Evolutionary conservation across 2,329 filamentous ascomycete genomes (phyloP).

Genomic region (Falciphora oryzae): DNA sequence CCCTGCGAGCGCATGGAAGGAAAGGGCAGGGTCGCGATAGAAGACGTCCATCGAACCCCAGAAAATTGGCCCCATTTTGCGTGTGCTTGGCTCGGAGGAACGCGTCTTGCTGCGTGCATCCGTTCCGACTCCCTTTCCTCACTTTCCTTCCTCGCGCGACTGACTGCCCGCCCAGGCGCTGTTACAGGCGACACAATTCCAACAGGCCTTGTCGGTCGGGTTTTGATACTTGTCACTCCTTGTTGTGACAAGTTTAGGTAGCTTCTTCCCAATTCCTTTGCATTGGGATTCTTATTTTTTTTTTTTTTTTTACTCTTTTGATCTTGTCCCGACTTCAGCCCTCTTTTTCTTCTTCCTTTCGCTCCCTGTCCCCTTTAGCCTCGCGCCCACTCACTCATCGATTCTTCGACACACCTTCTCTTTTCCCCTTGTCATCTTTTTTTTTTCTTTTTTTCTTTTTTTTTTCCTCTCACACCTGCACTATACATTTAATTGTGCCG

Average conservation of each 20-base stretch:
- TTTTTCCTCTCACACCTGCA: background rate
- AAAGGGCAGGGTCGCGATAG: background rate
- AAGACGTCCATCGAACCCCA: background rate
- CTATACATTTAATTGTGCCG: background rate
- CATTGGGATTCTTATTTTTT: background rate
- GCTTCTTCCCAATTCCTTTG: background rate
- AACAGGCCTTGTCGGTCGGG: background rate
- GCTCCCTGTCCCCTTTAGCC: background rate
- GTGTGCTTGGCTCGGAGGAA: background rate
- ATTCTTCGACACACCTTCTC: background rate
- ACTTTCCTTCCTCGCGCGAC: background rate
- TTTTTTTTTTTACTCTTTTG: background rate
- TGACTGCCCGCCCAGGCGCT: background rate
- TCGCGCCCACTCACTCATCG: background rate
- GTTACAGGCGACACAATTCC: background rate
- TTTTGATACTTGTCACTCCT: background rate
- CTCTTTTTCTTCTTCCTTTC: background rate
- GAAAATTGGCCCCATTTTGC: background rate
- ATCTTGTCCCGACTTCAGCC: background rate
- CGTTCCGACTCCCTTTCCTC: background rate
- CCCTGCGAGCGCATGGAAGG: too few species aligned
- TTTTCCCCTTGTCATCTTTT: too few species aligned
- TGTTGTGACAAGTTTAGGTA: background rate
- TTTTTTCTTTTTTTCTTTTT: background rate
- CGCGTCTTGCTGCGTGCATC: background rate